Evolutionary conservation across 176 grass and related monocot genomes (phyloP).

Genomic region (Luzula sylvatica): DNA sequence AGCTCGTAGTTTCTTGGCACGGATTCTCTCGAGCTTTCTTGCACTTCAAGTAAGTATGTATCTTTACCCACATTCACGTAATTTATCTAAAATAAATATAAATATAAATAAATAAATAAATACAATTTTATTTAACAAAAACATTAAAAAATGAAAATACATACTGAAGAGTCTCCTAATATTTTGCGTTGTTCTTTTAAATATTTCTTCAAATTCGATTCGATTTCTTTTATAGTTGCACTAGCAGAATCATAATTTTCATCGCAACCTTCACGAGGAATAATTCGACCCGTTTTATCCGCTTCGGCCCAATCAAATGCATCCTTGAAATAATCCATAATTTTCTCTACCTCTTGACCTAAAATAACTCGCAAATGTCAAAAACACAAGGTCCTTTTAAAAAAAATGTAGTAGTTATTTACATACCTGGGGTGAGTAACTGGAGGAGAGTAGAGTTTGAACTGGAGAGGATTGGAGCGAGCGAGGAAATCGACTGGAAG

Average conservation of each 20-base stretch:
- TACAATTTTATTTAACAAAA: constrained; percentile 7
- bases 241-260: constrained; percentile 59
- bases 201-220: constrained; percentile 46
- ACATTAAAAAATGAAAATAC: neutral
- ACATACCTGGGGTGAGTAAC: constrained; percentile 71
- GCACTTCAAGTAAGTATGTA: constrained; percentile 68
- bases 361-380: neutral
- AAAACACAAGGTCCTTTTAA: neutral
- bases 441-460: constrained; percentile 57
- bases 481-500: constrained; percentile 57
- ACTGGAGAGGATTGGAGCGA: constrained; percentile 28
- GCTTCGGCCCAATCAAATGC: constrained; percentile 99
- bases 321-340: constrained; percentile 65
- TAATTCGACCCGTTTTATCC: constrained; percentile 59
- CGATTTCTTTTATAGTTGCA: constrained; percentile 47
- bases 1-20: constrained; percentile 74
- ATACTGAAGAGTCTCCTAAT: constrained; percentile 47
- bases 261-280: constrained; percentile 81
- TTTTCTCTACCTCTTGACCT: constrained; percentile 52
- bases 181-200: constrained; percentile 75
- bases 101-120: neutral
- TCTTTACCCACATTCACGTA: constrained; percentile 94
- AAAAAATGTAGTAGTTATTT: constrained; percentile 1
- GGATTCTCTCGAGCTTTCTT: constrained; percentile 47
- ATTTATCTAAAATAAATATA: constrained; percentile 39